Conservation (phyloP, 768 basidiomycete genomes). For the Leccinum subgranulosum region DNA sequence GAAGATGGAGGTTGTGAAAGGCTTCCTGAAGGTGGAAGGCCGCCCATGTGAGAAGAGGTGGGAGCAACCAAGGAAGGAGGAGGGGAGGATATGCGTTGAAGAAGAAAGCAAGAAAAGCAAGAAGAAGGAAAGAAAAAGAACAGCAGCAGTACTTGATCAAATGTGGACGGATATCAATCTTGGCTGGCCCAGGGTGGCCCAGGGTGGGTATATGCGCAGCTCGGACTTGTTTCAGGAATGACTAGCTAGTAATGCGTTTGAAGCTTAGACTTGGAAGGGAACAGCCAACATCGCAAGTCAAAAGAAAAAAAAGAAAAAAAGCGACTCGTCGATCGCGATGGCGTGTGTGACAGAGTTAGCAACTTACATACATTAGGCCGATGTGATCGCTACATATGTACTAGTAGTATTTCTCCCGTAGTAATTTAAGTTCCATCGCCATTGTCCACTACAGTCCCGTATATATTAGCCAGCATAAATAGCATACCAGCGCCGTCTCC, state of each 20-base stretch:
- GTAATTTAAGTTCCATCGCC: neutral
- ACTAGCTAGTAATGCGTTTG: neutral
- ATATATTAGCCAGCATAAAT: neutral
- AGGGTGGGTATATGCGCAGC: neutral
- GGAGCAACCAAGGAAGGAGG: too few species aligned
- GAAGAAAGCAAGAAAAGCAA: neutral
- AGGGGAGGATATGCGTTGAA: neutral
- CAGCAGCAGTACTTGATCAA: too few species aligned
- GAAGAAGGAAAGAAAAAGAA: too few species aligned
- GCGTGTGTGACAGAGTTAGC: neutral
- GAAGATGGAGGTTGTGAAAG: neutral
- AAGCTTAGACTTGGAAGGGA: neutral
- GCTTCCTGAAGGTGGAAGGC: neutral
- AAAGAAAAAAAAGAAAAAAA: neutral
- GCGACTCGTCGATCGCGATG: neutral
- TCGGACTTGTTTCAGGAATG: conserved; percentile 17
- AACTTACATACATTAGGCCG: neutral
- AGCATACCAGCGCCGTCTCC: neutral
- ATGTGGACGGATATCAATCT: conserved; percentile 5
- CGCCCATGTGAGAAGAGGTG: neutral
- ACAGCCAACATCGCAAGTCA: neutral
- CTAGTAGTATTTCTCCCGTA: neutral
- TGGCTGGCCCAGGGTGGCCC: neutral
- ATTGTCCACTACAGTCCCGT: neutral
- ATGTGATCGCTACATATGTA: neutral